Evolutionary conservation across 1,284 basidiomycete species (phyloP), one percentile per base, ranked within the genome.

Genomic region (Coniferiporia weirii): DNA sequence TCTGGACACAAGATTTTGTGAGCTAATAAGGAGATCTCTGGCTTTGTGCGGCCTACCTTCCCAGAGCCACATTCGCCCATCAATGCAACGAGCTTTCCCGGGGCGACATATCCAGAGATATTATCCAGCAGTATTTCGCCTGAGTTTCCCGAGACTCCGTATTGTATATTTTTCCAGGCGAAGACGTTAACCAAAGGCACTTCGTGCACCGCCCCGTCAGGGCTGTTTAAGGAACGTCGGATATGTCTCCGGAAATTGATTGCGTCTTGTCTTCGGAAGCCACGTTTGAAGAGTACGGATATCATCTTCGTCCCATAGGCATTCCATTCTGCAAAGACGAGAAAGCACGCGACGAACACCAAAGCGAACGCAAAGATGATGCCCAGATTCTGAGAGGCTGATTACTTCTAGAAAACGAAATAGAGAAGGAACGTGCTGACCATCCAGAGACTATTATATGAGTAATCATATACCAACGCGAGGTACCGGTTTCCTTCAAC

Each of bases 381-480:
- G 43, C 83, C 84, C 61, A 80, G 76, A 67, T 85, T 27, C 27
- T 27, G 27, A 27, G 5, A 27, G 2, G 27, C 27, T 27, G 27
- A 27, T 27, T 27, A 27, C 27, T 27, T 81, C 81, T 79, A 46
- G 7, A 13, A 35, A 17, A 45, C 35, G 49, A 54, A 47, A n/a
- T 8, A 54, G 40, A 47, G 35, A 3, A 10, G 9, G 44, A 36
- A n/a, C 46, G n/a, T 6, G 76, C 82, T 61, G 64, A 86, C 84
- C 70, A 78, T 77, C 91, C 91, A 93, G 7, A 87, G 69, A 67
- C 93, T 74, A 22, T 69, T 70, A 60, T 80, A 79, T 17, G 73
- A 67, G 71, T 91, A 95, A 0, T 73, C 75, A 69, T 79, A 95
- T 0, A 84, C 81, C 0, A 83, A 68, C 15, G 63, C 64, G 40